A percentile compares a stretch with the other conserved stretches of the same genome.
These are phyloP conservation scores for Baudoinia panamericana DNA, from an alignment of 495 filamentous ascomycete genomes.

Conservation along the genomic window DNA sequence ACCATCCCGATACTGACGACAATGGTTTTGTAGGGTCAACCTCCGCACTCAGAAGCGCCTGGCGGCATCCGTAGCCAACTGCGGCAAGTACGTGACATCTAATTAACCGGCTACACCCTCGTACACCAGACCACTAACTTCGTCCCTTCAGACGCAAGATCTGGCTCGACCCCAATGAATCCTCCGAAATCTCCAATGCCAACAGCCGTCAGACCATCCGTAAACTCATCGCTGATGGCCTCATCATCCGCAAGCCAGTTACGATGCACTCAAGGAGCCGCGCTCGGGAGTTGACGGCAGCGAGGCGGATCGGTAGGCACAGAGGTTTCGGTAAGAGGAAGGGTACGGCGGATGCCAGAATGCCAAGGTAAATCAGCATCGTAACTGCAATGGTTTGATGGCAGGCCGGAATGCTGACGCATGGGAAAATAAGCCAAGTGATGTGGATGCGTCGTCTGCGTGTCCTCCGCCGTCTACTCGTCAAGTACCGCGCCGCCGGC, in stretches of 20 bases:
- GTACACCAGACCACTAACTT: too few relatives aligned
- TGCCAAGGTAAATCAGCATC: slow-evolving; percentile 69
- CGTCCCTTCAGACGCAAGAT: too few relatives aligned
- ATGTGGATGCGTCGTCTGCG: slow-evolving; percentile 99
- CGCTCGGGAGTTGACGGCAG: slow-evolving; percentile 78
- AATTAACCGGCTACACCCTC: too few relatives aligned
- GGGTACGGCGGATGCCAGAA: slow-evolving; percentile 99
- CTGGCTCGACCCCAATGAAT: slow-evolving; percentile 99
- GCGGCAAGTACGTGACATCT: too few relatives aligned
- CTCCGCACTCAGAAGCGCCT: slow-evolving; percentile 99
- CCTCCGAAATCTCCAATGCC: slow-evolving; percentile 98
- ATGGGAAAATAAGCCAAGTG: slow-evolving; percentile 53
- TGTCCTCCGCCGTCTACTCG: slow-evolving; percentile 93
- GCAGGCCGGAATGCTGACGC: not conserved
- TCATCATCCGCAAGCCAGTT: slow-evolving; percentile 99
- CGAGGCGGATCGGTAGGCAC: slow-evolving; percentile 87
- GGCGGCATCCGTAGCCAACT: slow-evolving; percentile 92
- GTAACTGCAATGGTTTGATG: not conserved
- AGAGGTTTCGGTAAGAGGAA: slow-evolving; percentile 99
- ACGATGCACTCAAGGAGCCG: slow-evolving; percentile 98
- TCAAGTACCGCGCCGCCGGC: slow-evolving; percentile 97
- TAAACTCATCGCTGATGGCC: slow-evolving; percentile 98
- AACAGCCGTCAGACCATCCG: slow-evolving; percentile 99
- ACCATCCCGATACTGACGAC: slow-evolving; percentile 8
- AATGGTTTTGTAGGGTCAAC: slow-evolving; percentile 67